Evolutionary conservation across 2,329 filamentous ascomycete genomes (phyloP), one percentile per base, ranked within the genome.

Genomic region (Pseudodiploospora longispora): DNA sequence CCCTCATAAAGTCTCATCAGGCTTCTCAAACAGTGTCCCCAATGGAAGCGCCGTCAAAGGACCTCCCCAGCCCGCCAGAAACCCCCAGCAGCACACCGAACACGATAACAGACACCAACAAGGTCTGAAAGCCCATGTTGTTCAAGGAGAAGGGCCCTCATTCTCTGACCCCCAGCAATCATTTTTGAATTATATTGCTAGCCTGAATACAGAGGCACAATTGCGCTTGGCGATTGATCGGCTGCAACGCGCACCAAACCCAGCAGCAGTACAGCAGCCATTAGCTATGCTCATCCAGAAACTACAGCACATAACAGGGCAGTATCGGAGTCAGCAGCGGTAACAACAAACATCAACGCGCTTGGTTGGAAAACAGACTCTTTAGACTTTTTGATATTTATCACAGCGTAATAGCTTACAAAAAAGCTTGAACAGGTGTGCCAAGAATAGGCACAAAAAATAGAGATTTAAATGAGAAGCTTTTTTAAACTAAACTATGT

Each of bases 191-290:
- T 42, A 44, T 35, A 36, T 38, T 1, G 10, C 34, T 30, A n/a
- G 31, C 6, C 36, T 41, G 10, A 28, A 27, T 5, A 44, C 78
- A 3, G 76, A 85, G 49, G 74, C 72, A 3, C 75, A 86, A 55
- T 69, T 88, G 10, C 70, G 74, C 43, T 65, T 74, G 19, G 83
- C 87, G 71, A 64, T 88, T 10, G 72, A 78, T 44, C 73, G 76
- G 0, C 60, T 88, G 27, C 78, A 78, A 27, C 59, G 50, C 47
- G 55, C 58, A 28, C 36, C 44, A 38, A 37, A 12, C 10, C 30
- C 10, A 30, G 27, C 10, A 8, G 27, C 29, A 36, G 36, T 38
- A 30, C 51, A 52, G 35, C 38, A 49, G 8, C 36, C 37, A 41
- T 42, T 47, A 19, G 9, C 35, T 12, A 33, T 33, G 7, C 34